These are phyloP conservation scores for Lagenaria siceraria DNA, from an alignment of 306 rosid species.

Conservation along the genomic window DNA sequence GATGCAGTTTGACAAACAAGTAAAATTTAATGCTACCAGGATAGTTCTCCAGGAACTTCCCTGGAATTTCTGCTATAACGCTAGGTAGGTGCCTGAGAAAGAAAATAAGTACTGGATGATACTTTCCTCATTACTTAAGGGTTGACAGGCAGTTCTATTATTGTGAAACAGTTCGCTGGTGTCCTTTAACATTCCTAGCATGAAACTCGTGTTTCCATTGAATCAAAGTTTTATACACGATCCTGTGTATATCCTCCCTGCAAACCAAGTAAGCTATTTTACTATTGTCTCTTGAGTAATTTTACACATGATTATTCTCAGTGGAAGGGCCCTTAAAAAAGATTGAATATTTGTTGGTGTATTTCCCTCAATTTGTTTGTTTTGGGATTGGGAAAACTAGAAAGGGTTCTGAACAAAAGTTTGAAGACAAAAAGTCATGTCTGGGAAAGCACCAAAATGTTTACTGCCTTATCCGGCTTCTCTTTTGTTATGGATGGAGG, in stretches of 20 bases:
- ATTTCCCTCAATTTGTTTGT: neutral
- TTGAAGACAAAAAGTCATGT: neutral
- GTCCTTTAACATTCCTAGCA: slow-evolving; percentile 21
- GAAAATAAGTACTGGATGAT: neutral
- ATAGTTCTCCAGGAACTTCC: neutral
- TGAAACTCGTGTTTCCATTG: slow-evolving; percentile 26
- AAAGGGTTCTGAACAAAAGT: neutral
- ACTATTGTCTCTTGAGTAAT: neutral
- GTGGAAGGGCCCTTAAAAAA: neutral
- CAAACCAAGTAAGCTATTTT: slow-evolving; percentile 16
- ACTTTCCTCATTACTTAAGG: slow-evolving; percentile 6
- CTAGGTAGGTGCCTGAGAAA: slow-evolving; percentile 22
- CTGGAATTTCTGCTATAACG: slow-evolving; percentile 49
- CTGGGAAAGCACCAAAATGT: neutral
- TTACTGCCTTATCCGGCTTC: neutral
- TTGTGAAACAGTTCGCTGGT: slow-evolving; percentile 25
- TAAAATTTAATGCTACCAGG: slow-evolving; percentile 29
- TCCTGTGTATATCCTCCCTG: slow-evolving; percentile 16
- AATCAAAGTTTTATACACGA: slow-evolving; percentile 35
- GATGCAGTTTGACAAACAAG: slow-evolving; percentile 45
- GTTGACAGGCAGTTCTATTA: slow-evolving; percentile 14
- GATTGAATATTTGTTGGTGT: neutral
- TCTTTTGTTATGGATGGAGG: neutral
- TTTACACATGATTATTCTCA: neutral
- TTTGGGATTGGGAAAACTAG: neutral